Base-by-base conservation (phyloP, 805 yeast species). In the Jamesozyma hellenica region DNA sequence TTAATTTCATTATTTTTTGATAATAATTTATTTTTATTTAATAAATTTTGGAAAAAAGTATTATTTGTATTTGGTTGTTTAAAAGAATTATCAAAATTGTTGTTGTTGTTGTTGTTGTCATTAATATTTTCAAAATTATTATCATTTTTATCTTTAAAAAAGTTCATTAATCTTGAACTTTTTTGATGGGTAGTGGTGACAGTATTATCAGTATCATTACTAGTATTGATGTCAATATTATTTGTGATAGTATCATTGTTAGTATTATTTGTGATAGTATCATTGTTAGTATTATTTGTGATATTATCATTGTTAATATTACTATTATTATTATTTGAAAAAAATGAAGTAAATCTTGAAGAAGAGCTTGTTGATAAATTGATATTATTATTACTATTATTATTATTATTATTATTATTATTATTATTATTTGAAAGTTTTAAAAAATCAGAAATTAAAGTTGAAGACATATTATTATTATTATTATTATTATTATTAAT, bases 311-410 rank as follows among this genome's bases (percentile, higher is more conserved):
- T 30, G 3, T n/a, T 6, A 10, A 14, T 16, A 10, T 21, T 16
- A 11, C 18, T 16, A 4, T 28, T 15, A 17, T 34, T 36, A 10
- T 26, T 19, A 31, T 28, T 39, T 14, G 42, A 26, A 6, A 62
- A 62, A 39, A 62, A 62, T 8, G 65, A 60, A 3, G 64, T 56
- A 41, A 62, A 62, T 42, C 65, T 55, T 15, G 66, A 62, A 13
- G 58, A 52, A 2, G 51, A 39, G 28, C 52, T 45, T 42, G 47
- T 47, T 35, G 43, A 42, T 12, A 36, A 23, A 14, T 32, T 15
- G 13, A 12, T 27, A 5, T 14, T 13, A 5, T 23, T 13, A 26
- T 18, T 15, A 13, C n/a, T 18, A n/a, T 13, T 32, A 14, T 32
- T 10, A 27, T 27, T 27, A 27, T 11, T n/a, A 27, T 27, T 21